phyloP scores from a whole-genome alignment of 805 yeast species.

The Saturnispora diversa region DNA sequence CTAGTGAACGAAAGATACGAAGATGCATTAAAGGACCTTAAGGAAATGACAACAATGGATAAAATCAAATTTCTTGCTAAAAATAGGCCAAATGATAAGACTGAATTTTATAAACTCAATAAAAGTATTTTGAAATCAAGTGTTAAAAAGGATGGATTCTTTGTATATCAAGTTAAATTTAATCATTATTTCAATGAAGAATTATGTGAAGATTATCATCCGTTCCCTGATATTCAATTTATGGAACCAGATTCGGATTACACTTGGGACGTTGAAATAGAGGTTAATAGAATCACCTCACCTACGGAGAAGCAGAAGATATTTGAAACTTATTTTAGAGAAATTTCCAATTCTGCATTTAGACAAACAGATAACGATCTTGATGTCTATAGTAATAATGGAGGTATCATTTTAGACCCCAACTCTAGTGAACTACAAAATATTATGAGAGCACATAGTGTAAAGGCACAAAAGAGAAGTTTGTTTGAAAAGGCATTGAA shows the following conservation, averaged over 20 bases:
- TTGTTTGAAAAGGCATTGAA: no score
- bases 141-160: conserved; percentile 13
- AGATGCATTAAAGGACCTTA: conserved; percentile 1
- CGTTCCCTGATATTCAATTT: conserved; percentile 26
- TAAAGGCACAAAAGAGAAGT: conserved; percentile 22
- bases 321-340: conserved; percentile 13
- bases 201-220: conserved; percentile 18
- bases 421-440: conserved; percentile 21
- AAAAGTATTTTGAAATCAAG: conserved; percentile 15
- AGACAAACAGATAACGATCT: conserved; percentile 9
- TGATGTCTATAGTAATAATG: conserved; percentile 12
- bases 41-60: conserved; percentile 15
- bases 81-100: conserved; percentile 13
- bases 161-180: conserved; percentile 34
- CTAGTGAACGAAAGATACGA: conserved; percentile 19
- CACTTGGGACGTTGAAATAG: conserved; percentile 26
- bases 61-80: conserved; percentile 20
- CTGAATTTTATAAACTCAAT: conserved; percentile 17
- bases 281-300: conserved; percentile 18
- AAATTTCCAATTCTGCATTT: conserved; percentile 13
- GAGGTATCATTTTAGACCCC: conserved; percentile 16
- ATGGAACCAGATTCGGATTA: conserved; percentile 14
- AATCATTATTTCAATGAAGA: conserved; percentile 32
- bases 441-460: conserved; percentile 30
- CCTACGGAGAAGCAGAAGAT: conserved; percentile 10